phyloP scores from a whole-genome alignment of 495 filamentous ascomycete species.

The Aspergillus sclerotiicarbonarius region DNA sequence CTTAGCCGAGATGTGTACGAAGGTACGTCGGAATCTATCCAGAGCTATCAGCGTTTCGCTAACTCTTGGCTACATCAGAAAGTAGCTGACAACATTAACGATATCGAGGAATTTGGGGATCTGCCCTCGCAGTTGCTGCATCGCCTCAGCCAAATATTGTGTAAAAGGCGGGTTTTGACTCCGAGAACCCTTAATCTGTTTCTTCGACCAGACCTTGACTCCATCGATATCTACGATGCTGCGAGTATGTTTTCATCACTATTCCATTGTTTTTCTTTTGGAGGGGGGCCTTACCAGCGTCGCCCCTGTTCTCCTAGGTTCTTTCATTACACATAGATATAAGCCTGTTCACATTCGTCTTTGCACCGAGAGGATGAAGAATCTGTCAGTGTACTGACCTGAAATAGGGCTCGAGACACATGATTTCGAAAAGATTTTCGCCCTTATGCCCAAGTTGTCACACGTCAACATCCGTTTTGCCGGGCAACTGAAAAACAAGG shows the following conservation, averaged over 20 bases:
- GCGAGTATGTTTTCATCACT: conserved; percentile 48
- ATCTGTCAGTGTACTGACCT: conserved; percentile 13
- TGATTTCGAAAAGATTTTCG: conserved; percentile 78
- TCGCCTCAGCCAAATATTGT: conserved; percentile 75
- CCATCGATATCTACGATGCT: conserved; percentile 76
- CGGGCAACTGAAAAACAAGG: conserved; percentile 81
- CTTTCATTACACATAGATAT: too few species aligned
- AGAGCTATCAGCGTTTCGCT: neutral
- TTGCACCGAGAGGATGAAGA: neutral
- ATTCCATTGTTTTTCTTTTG: neutral
- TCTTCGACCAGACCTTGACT: conserved; percentile 62
- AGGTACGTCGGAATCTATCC: conserved; percentile 37
- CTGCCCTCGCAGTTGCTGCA: conserved; percentile 65
- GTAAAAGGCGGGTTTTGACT: conserved; percentile 72
- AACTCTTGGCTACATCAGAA: conserved; percentile 42
- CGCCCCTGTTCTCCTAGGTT: neutral
- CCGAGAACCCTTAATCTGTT: conserved; percentile 72
- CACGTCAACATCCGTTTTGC: conserved; percentile 72
- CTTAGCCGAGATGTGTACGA: conserved; percentile 74
- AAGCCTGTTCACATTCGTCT: neutral
- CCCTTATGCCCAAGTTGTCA: conserved; percentile 64
- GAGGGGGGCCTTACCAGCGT: too few species aligned
- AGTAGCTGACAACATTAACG: conserved; percentile 74
- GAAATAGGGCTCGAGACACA: conserved; percentile 61
- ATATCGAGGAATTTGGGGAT: conserved; percentile 82